Conservation (phyloP, 2,329 filamentous ascomycete species). For the Alternaria triticina region DNA sequence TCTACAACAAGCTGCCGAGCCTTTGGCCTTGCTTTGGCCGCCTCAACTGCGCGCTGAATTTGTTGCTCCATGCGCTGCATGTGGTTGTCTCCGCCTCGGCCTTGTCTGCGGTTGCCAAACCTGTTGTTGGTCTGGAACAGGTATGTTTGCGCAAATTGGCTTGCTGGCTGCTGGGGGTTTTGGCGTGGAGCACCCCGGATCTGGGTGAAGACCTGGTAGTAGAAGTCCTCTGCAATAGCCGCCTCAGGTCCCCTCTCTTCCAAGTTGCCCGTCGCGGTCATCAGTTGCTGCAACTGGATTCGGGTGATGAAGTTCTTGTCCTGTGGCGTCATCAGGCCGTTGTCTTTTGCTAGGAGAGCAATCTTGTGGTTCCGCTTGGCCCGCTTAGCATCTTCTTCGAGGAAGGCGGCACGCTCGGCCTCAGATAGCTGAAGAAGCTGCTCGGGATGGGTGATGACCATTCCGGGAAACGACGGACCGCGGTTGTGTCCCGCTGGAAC, state of each 20-base stretch:
- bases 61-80: constrained; percentile 99
- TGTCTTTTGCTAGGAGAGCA: constrained; percentile 88
- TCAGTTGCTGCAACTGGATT: constrained; percentile 95
- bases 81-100: constrained; percentile 89
- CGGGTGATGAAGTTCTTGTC: constrained; percentile 99
- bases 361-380: constrained; percentile 99
- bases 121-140: constrained; percentile 92
- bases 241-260: constrained; percentile 81
- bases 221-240: constrained; percentile 90
- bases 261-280: constrained; percentile 87
- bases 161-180: constrained; percentile 89
- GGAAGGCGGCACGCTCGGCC: constrained; percentile 80
- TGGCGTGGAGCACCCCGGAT: constrained; percentile 89
- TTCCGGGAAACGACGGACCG: constrained; percentile 57
- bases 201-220: constrained; percentile 96
- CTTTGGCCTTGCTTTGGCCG: constrained; percentile 96
- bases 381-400: constrained; percentile 90
- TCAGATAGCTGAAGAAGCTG: constrained; percentile 80
- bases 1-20: constrained; percentile 97
- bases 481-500: constrained; percentile 47
- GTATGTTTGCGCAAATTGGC: constrained; percentile 97
- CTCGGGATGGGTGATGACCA: constrained; percentile 70
- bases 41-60: constrained; percentile 94
- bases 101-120: constrained; percentile 76
- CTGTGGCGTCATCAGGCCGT: constrained; percentile 97